Conservation (phyloP, 2,329 filamentous ascomycete species). For the Aspergillus transmontanensis region DNA sequence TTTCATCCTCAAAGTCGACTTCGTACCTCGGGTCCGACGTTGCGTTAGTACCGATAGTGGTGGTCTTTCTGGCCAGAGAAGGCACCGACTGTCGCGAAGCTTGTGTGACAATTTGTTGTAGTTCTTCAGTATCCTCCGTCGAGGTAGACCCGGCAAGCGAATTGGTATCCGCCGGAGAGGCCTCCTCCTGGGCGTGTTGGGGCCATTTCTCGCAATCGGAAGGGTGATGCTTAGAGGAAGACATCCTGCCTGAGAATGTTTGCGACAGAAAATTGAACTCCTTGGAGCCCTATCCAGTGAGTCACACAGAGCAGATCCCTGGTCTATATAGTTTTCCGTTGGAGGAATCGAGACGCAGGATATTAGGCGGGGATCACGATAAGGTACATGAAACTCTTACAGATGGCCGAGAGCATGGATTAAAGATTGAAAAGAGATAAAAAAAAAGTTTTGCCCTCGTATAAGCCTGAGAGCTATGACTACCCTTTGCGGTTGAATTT, state of each 20-base stretch:
- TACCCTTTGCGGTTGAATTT: background rate
- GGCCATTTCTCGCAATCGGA: slow-evolving; percentile 24
- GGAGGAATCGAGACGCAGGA: no score
- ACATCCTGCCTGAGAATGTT: slow-evolving; percentile 21
- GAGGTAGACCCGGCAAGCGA: slow-evolving; percentile 32
- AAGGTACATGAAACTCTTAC: background rate
- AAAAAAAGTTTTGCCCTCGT: background rate
- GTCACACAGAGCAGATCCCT: background rate
- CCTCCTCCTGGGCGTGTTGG: slow-evolving; percentile 17
- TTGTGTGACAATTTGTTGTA: slow-evolving; percentile 28
- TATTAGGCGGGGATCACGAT: background rate
- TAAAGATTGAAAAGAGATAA: no score
- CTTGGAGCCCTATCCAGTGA: background rate
- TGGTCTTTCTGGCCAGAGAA: slow-evolving; percentile 43
- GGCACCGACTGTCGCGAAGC: slow-evolving; percentile 36
- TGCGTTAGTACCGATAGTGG: slow-evolving; percentile 48
- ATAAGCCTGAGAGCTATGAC: background rate
- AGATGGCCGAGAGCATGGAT: background rate
- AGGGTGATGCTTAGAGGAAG: slow-evolving; percentile 15
- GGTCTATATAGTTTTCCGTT: background rate
- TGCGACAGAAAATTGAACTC: background rate
- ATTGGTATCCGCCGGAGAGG: slow-evolving; percentile 21
- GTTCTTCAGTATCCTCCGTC: slow-evolving; percentile 27
- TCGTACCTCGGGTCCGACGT: slow-evolving; percentile 66
- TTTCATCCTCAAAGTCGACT: slow-evolving; percentile 67